Base-by-base conservation (phyloP, 352 stramenopile genomes). In the Pythium phragmitis region DNA sequence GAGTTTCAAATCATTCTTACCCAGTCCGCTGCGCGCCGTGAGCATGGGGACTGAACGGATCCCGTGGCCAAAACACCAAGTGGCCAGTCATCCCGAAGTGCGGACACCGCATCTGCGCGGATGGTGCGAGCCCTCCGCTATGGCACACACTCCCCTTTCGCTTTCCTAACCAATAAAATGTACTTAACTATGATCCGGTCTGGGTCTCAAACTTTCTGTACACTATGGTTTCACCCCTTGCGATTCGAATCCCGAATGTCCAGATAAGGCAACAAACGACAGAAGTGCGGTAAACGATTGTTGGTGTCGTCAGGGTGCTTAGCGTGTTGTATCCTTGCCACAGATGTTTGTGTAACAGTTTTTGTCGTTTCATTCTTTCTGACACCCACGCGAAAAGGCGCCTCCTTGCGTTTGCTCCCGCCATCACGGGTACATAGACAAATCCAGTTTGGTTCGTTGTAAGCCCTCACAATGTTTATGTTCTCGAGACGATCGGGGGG, bases 11-110 rank as follows among this genome's bases (percentile, higher is more conserved):
- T 41, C 48, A 19, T 23, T 55, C 26, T 21, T 17, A 14, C 17
- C 12, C 6, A 12, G 8, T 39, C 37, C 45, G 34, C 17, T 36
- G 1, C 52, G 41, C 47, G 47, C 51, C 62, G 62, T 68, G 62
- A 68, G 62, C 62, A 68, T 43, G 37, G 43, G 60, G 50, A 57
- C 53, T 12, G 36, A 51, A 37, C 36, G 34, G 62, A 63, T 59
- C 47, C 49, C 53, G 55, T 68, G 62, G 62, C 34, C 37, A 42
- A 11, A 26, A 43, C 17, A 21, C 33, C n/a, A 50, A 62, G 26
- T 39, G 60, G 52, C 60, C 60, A 67, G 26, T 61, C 60, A 45
- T 57, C 45, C n/a, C 17, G 51, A 58, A 57, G 57, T 42, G 46
- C 5, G 33, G n/a, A 45, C 30, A 30, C 48, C 45, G 34, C 57